Percentiles rank a stretch among this genome's conserved stretches.
phyloP scores from a whole-genome alignment of 2,329 filamentous ascomycete genomes.

The Thielaviopsis punctulata region DNA sequence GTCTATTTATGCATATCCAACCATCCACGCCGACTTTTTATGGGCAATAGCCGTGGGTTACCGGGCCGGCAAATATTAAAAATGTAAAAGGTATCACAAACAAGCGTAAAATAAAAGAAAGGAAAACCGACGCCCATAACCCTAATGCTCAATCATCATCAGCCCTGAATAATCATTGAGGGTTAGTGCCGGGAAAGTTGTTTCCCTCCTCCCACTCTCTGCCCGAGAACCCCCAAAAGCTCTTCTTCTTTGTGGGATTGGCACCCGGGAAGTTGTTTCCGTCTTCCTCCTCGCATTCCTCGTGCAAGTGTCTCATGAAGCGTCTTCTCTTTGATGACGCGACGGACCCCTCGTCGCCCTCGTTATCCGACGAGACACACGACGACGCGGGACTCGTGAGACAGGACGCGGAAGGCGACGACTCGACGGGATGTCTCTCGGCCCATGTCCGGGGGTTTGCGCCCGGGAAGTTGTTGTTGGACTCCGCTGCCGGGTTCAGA shows the following conservation, averaged over 20 bases:
- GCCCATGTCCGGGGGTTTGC: slow-evolving; percentile 4
- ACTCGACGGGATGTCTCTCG: background rate
- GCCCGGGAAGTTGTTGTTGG: slow-evolving; percentile 10
- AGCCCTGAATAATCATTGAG: background rate
- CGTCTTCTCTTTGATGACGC: background rate
- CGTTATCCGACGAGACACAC: slow-evolving; percentile 2
- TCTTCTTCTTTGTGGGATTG: slow-evolving; percentile 5
- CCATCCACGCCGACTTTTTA: no score
- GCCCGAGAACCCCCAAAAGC: background rate
- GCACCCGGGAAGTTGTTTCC: slow-evolving; percentile 13
- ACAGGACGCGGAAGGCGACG: background rate
- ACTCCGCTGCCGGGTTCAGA: background rate
- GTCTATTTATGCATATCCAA: no score
- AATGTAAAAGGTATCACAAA: background rate
- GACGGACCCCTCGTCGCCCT: background rate
- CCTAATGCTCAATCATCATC: background rate
- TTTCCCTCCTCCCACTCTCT: slow-evolving; percentile 7
- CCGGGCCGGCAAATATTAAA: background rate
- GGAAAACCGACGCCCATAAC: background rate
- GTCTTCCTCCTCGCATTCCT: slow-evolving; percentile 4
- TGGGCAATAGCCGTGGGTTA: background rate
- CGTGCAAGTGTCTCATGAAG: background rate
- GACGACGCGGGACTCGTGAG: background rate
- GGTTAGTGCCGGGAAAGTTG: slow-evolving; percentile 10
- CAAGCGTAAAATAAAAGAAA: background rate